Base-by-base conservation (phyloP, 83 land plant genomes). In the Picea engelmannii region DNA sequence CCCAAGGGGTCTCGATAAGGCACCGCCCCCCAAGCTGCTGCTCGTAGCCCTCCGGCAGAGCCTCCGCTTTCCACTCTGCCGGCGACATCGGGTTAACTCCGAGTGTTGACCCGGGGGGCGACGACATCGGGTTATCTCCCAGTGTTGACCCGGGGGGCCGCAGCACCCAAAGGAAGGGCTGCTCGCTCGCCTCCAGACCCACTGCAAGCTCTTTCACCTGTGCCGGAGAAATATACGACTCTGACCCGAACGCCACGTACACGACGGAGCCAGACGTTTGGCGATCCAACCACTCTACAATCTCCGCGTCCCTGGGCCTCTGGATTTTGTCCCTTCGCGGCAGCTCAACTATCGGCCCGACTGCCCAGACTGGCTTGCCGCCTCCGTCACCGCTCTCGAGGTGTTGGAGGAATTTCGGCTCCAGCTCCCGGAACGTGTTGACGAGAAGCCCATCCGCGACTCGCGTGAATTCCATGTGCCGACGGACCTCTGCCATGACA, bases 191-290 rank as follows among this genome's bases (percentile, higher is more conserved):
- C 79, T 89, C 89, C 66, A 89, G 59, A 18, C 91, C 91, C 2
- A 62, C 13, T 0, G 91, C 91, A 42, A 89, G 74, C 84, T 89
- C 91, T 11, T 0, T 20, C 31, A 80, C 20, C 82, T 89, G 91
- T 25, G 82, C 85, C 20, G 23, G n/a, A 42, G 89, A 62, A 6
- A 90, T 82, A 3, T 85, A 83, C 13, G 88, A 90, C 0, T 82
- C 84, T 64, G 88, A 84, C 17, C 91, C 91, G 69, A 91, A 91
- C 10, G 83, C 82, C 18, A 91, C 85, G 82, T 60, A 91, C 13
- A 91, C 58, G 6, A 91, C 93, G 2, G 93, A 91, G 7, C 85
- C 85, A 0, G 10, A 9, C 13, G 84, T 84, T 79, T 91, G 93
- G 11, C 78, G 73, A 78, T 91, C 85, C 49, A 91, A 31, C 93